Evolutionary conservation across 441 rosid species (phyloP).

Genomic region (Erodium texanum): DNA sequence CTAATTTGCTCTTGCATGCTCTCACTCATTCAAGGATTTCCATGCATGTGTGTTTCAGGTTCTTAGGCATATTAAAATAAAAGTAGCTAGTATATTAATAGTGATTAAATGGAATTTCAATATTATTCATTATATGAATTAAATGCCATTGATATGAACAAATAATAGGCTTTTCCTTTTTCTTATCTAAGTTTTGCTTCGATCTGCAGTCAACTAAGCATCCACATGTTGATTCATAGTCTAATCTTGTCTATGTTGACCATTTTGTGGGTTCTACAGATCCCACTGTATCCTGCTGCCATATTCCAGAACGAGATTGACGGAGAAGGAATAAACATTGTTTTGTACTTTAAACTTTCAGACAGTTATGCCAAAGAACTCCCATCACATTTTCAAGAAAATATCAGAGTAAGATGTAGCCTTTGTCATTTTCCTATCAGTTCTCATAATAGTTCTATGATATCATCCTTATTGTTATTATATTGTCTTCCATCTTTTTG

Average conservation of each 20-base stretch:
- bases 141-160: too few species aligned
- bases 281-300: slow-evolving; percentile 66
- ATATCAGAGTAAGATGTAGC: slow-evolving; percentile 42
- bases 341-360: slow-evolving; percentile 72
- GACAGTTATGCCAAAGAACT: slow-evolving; percentile 58
- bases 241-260: background rate
- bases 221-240: too few species aligned
- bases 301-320: slow-evolving; percentile 69
- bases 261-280: slow-evolving; percentile 29
- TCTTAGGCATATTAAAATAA: too few species aligned
- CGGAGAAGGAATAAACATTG: slow-evolving; percentile 81
- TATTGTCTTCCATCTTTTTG: slow-evolving; percentile 4
- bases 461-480: background rate
- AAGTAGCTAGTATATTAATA: too few species aligned
- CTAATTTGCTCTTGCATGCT: too few species aligned
- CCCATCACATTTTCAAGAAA: slow-evolving; percentile 62
- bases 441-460: slow-evolving; percentile 3
- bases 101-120: too few species aligned
- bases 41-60: too few species aligned
- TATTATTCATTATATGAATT: too few species aligned
- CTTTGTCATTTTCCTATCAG: slow-evolving; percentile 7
- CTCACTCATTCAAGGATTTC: too few species aligned
- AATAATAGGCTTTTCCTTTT: too few species aligned
- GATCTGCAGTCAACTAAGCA: too few species aligned
- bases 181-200: too few species aligned